These are phyloP conservation scores for Cryptococcus sp. DNA, from an alignment of 1,284 basidiomycete species.

Conservation along the genomic window DNA sequence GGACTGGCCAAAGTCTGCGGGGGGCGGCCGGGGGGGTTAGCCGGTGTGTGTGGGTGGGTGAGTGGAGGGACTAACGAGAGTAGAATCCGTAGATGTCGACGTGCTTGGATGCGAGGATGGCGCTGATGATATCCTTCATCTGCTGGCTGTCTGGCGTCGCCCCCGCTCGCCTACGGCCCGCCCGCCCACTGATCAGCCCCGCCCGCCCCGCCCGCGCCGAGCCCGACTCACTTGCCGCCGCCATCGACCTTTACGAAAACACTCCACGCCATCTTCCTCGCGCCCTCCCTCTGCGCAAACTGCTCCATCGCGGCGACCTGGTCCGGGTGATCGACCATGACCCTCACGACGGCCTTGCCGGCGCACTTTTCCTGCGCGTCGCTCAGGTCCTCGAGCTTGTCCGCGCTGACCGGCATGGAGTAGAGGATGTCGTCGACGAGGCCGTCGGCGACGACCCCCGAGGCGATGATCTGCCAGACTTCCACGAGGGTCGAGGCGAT, in stretches of 20 bases:
- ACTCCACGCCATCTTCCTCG: conserved; percentile 58
- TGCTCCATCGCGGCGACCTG: conserved; percentile 66
- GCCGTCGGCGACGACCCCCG: conserved; percentile 61
- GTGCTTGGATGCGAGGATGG: conserved; percentile 55
- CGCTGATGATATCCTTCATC: conserved; percentile 59
- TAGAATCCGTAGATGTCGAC: conserved; percentile 78
- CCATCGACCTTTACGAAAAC: conserved; percentile 78
- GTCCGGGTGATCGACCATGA: conserved; percentile 71
- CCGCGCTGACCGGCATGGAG: conserved; percentile 65
- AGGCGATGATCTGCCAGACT: conserved; percentile 35
- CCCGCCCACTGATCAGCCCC: not conserved
- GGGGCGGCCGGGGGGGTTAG: not conserved
- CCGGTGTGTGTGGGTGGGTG: not conserved
- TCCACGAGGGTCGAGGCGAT: conserved; percentile 43
- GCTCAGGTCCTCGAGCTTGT: conserved; percentile 70
- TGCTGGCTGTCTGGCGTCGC: conserved; percentile 56
- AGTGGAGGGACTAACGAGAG: conserved; percentile 54
- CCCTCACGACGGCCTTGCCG: conserved; percentile 59
- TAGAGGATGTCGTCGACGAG: conserved; percentile 73
- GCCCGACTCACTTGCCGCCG: conserved; percentile 62
- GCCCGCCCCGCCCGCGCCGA: not conserved
- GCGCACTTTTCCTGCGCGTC: conserved; percentile 59
- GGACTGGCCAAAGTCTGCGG: conserved; percentile 54
- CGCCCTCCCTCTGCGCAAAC: conserved; percentile 41
- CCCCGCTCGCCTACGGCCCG: conserved; percentile 68